Base-by-base conservation (phyloP, 202 grass and related monocot genomes). In the Musa balbisiana region DNA sequence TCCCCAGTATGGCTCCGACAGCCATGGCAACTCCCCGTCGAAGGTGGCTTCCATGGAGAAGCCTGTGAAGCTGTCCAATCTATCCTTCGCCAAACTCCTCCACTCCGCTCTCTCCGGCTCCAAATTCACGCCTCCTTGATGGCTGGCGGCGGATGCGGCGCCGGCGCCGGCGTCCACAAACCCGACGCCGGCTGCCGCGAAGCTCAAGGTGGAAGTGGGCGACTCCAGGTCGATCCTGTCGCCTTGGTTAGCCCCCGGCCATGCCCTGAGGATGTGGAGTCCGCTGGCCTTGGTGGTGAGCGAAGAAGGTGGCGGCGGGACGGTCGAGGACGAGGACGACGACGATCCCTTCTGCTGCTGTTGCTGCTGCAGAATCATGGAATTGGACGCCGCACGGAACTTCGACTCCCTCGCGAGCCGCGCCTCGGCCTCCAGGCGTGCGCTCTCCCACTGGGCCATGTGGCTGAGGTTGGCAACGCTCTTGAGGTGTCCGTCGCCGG, bases 131-230 rank as follows among this genome's bases (percentile, higher is more conserved):
- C 67, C 69, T 80, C 73, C 80, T 56, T 13, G 67, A n/a, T 71
- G 67, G 71, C 85, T 80, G 67, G 10, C 3, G 17, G 49, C 69
- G 2, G 25, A 1, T 12, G 80, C 73, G 73, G 67, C 84, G 52
- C 81, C 87, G 19, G 33, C 66, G 43, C 52, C 73, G 62, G 53
- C 76, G 9, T 13, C 72, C 24, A 29, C 26, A 15, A 43, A 49
- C 16, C 23, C 11, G 52, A 3, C 27, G 24, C 53, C 21, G 49
- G 75, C 26, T 85, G 22, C 83, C 23, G 79, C 73, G 80, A 92
- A 92, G 33, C 78, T 90, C 85, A 92, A 80, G 12, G 95, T 92
- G 77, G 91, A 98, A 58, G 95, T 94, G 15, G 95, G 95, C 11
- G 95, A 98, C 67, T 94, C 95, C 62, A 87, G 73, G 78, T 97